A percentile compares a stretch with the other conserved stretches of the same genome.
Evolutionary conservation across 768 basidiomycete species (phyloP).

Genomic region (Pilatotrama ljubarskyi): DNA sequence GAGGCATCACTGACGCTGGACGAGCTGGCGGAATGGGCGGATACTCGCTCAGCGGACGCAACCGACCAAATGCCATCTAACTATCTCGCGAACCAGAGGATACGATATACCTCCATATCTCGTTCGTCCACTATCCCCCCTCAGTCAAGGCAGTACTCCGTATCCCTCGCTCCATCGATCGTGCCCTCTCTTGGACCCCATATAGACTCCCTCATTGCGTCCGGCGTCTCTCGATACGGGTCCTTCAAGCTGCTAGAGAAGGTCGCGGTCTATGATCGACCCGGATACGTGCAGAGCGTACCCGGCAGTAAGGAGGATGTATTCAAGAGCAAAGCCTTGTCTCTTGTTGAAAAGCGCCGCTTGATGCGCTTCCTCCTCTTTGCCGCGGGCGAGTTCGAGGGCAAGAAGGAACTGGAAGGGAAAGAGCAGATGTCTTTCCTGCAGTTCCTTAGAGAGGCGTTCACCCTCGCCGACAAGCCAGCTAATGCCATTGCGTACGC

Average conservation of each 20-base stretch:
- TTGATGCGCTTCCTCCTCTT: constrained; percentile 92
- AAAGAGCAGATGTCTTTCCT: constrained; percentile 58
- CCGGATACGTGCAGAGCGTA: constrained; percentile 54
- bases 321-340: constrained; percentile 80
- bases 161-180: constrained; percentile 82
- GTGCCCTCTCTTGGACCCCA: constrained; percentile 78
- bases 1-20: constrained; percentile 82
- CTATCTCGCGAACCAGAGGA: constrained; percentile 31
- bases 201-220: constrained; percentile 75
- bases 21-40: constrained; percentile 75
- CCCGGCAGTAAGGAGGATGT: constrained; percentile 92
- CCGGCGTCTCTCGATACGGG: constrained; percentile 89
- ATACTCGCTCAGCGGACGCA: constrained; percentile 33
- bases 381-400: constrained; percentile 74
- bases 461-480: constrained; percentile 59
- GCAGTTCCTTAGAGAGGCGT: constrained; percentile 63
- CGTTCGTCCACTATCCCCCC: constrained; percentile 41
- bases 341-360: constrained; percentile 81
- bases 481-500: constrained; percentile 71
- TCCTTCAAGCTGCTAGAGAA: constrained; percentile 82
- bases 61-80: constrained; percentile 13
- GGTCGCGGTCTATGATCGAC: constrained; percentile 56
- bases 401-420: constrained; percentile 54
- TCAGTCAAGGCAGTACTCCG: constrained; percentile 74
- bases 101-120: constrained; percentile 44